Conservation (phyloP, 2,329 filamentous ascomycete species). For the Phialocephala subalpina region DNA sequence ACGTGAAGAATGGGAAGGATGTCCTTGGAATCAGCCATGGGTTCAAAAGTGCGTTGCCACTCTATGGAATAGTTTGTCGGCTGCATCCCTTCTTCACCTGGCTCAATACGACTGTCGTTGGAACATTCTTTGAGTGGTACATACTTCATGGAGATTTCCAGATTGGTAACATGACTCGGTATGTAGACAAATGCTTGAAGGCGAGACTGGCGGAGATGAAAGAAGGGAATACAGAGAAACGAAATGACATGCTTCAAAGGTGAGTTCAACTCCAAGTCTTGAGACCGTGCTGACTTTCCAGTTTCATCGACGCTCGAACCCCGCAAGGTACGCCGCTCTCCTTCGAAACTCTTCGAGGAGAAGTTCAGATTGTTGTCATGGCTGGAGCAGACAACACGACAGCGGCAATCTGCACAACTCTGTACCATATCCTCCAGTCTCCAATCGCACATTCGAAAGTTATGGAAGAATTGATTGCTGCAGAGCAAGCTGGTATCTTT, state of each 20-base stretch:
- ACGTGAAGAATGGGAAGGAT: constrained; percentile 11
- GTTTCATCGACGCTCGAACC: constrained; percentile 10
- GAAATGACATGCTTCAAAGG: constrained; percentile 11
- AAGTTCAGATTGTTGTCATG: constrained; percentile 9
- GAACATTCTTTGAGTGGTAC: constrained; percentile 9
- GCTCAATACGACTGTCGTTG: constrained; percentile 1
- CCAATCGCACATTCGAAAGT: background rate
- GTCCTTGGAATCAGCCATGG: constrained; percentile 1
- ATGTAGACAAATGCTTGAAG: constrained; percentile 1
- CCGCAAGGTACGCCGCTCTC: background rate
- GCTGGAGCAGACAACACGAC: constrained; percentile 11
- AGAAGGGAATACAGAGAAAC: background rate
- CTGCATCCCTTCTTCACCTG: constrained; percentile 7
- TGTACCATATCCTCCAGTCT: constrained; percentile 1
- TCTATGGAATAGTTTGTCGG: constrained; percentile 10
- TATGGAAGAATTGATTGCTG: background rate
- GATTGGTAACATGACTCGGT: constrained; percentile 3
- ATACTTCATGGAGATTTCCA: constrained; percentile 5
- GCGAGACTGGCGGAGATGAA: background rate
- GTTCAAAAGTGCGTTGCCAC: constrained; percentile 6
- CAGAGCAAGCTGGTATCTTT: background rate
- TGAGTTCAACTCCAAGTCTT: background rate
- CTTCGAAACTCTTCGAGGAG: constrained; percentile 1
- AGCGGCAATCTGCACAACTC: constrained; percentile 7
- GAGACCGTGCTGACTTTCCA: background rate